Evolutionary conservation across 2,329 filamentous ascomycete genomes (phyloP).

Genomic region (Stagonosporopsis cucurbitacearum): DNA sequence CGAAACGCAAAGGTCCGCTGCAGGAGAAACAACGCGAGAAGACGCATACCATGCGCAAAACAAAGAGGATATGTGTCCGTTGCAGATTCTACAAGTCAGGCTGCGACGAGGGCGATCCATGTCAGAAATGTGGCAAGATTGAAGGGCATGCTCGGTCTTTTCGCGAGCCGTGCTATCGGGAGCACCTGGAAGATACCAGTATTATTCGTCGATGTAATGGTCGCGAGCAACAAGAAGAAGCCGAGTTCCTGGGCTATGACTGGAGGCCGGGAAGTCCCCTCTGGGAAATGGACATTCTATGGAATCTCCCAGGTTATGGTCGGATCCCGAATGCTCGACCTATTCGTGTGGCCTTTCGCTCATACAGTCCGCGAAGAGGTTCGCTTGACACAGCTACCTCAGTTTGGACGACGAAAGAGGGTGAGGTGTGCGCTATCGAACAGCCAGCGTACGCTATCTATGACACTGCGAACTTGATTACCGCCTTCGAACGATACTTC

Average conservation of each 20-base stretch:
- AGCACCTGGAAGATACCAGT: constrained; percentile 40
- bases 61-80: constrained; percentile 40
- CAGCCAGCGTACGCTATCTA: constrained; percentile 46
- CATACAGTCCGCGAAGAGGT: constrained; percentile 37
- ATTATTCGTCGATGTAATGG: constrained; percentile 46
- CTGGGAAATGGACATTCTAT: constrained; percentile 42
- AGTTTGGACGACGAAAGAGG: constrained; percentile 40
- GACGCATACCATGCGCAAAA: constrained; percentile 46
- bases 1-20: constrained; percentile 40
- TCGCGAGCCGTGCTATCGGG: constrained; percentile 42
- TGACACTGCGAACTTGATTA: constrained; percentile 39
- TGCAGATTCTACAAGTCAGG: constrained; percentile 47
- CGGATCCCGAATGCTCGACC: constrained; percentile 34
- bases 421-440: constrained; percentile 33
- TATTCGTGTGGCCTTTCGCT: constrained; percentile 36
- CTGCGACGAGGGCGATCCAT: constrained; percentile 43
- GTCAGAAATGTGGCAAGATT: constrained; percentile 42
- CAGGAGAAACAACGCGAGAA: constrained; percentile 38
- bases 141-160: constrained; percentile 41
- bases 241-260: constrained; percentile 40
- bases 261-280: constrained; percentile 36
- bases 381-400: constrained; percentile 39
- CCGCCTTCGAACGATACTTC: constrained; percentile 39
- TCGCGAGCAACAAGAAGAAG: constrained; percentile 44
- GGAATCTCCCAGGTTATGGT: constrained; percentile 45